A percentile compares a stretch with the other conserved stretches of the same genome.
phyloP scores from a whole-genome alignment of 306 rosid genomes.

The Quercus engelmannii region DNA sequence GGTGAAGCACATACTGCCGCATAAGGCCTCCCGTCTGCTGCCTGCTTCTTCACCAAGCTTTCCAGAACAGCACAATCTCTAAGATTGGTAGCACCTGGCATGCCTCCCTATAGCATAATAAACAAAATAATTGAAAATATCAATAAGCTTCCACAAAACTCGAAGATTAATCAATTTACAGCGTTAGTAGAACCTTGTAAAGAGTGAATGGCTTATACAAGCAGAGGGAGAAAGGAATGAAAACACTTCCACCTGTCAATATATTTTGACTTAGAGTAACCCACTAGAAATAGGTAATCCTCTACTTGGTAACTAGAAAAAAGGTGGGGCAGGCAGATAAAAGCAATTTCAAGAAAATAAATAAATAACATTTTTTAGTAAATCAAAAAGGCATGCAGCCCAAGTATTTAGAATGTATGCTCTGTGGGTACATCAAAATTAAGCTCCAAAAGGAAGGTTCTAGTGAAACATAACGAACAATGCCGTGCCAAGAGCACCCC shows the following conservation, averaged over 20 bases:
- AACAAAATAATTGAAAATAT: background rate
- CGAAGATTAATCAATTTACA: background rate
- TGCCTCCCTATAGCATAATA: constrained; percentile 66
- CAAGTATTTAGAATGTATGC: too few species aligned
- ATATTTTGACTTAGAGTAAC: background rate
- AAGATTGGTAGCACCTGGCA: constrained; percentile 68
- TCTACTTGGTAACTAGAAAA: background rate
- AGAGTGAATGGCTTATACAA: background rate
- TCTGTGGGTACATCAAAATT: too few species aligned
- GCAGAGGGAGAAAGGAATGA: background rate
- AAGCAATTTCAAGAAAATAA: background rate
- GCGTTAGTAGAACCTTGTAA: background rate
- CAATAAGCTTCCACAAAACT: background rate
- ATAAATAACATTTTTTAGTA: too few species aligned
- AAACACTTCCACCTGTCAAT: background rate
- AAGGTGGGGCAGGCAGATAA: background rate
- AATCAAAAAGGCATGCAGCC: too few species aligned
- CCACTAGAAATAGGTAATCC: background rate
- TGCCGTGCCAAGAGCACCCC: too few species aligned
- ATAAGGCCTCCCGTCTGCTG: constrained; percentile 64
- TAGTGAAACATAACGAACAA: too few species aligned
- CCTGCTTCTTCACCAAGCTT: constrained; percentile 64
- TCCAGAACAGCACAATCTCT: constrained; percentile 50
- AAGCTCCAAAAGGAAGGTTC: too few species aligned
- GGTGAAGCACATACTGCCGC: constrained; percentile 96